Conservation (phyloP, 2,329 filamentous ascomycete genomes). For the Diaporthe nobilis region DNA sequence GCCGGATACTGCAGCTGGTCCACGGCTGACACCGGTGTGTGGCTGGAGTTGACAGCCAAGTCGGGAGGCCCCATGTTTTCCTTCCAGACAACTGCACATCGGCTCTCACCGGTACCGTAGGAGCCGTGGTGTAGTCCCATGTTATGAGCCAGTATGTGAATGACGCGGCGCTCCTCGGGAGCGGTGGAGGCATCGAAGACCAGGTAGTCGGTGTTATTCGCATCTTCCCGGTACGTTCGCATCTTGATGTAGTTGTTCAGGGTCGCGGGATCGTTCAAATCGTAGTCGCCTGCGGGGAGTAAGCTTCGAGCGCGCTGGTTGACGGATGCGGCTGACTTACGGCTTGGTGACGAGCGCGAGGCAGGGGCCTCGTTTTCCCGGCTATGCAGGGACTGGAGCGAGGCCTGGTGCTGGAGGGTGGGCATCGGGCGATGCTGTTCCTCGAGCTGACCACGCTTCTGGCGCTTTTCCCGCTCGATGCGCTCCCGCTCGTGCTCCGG, state of each 20-base stretch:
- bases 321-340: conserved; percentile 51
- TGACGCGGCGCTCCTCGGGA: conserved; percentile 87
- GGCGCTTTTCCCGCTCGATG: conserved; percentile 96
- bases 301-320: background rate
- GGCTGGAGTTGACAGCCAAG: conserved; percentile 86
- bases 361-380: conserved; percentile 73
- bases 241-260: conserved; percentile 93
- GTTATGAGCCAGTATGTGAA: conserved; percentile 95
- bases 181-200: conserved; percentile 87
- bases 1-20: conserved; percentile 42
- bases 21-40: conserved; percentile 54
- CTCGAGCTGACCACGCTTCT: conserved; percentile 94
- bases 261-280: conserved; percentile 91
- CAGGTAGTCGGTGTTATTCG: conserved; percentile 76
- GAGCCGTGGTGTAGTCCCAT: conserved; percentile 94
- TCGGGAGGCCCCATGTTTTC: conserved; percentile 54
- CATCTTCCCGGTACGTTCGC: conserved; percentile 40
- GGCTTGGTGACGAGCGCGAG: conserved; percentile 61
- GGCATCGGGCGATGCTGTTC: conserved; percentile 90
- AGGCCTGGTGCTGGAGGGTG: conserved; percentile 83
- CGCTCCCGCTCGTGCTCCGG: conserved; percentile 93
- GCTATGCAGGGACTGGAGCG: conserved; percentile 83
- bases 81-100: conserved; percentile 54
- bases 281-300: conserved; percentile 52
- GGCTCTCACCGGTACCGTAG: conserved; percentile 86